phyloP scores from a whole-genome alignment of 306 rosid genomes.

The Dryas drummondii region DNA sequence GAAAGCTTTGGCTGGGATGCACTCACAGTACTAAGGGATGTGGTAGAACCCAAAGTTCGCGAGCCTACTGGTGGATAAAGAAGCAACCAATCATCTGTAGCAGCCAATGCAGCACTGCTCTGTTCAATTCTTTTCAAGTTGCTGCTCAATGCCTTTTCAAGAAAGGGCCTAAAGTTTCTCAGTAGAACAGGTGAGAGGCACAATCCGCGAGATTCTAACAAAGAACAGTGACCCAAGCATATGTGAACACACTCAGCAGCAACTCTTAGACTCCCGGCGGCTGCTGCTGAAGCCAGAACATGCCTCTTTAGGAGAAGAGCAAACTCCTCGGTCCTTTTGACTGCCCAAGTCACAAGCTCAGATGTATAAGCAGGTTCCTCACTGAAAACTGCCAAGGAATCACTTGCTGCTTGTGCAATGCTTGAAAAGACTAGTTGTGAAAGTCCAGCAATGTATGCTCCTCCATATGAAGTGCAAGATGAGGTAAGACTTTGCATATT shows the following conservation, averaged over 20 bases:
- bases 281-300: slow-evolving; percentile 66
- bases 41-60: slow-evolving; percentile 43
- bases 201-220: slow-evolving; percentile 68
- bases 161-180: slow-evolving; percentile 60
- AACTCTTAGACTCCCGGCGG: slow-evolving; percentile 68
- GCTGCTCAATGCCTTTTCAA: slow-evolving; percentile 55
- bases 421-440: slow-evolving; percentile 72
- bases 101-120: slow-evolving; percentile 69
- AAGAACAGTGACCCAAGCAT: slow-evolving; percentile 66
- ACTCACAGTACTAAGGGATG: slow-evolving; percentile 35
- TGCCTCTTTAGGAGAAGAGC: slow-evolving; percentile 58
- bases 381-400: slow-evolving; percentile 61
- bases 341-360: slow-evolving; percentile 94
- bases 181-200: slow-evolving; percentile 74
- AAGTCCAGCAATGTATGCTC: slow-evolving; percentile 55
- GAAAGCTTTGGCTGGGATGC: slow-evolving; percentile 71
- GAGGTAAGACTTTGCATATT: slow-evolving; percentile 40
- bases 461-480: slow-evolving; percentile 31
- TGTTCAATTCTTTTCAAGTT: slow-evolving; percentile 79
- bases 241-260: slow-evolving; percentile 79
- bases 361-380: slow-evolving; percentile 79
- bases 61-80: slow-evolving; percentile 44
- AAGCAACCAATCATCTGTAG: slow-evolving; percentile 78
- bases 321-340: slow-evolving; percentile 50
- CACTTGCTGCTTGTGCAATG: slow-evolving; percentile 71